Percentiles rank a stretch among this genome's conserved stretches.
Evolutionary conservation across 768 basidiomycete genomes (phyloP).

Genomic region (Boletus pseudo-olivaceus): DNA sequence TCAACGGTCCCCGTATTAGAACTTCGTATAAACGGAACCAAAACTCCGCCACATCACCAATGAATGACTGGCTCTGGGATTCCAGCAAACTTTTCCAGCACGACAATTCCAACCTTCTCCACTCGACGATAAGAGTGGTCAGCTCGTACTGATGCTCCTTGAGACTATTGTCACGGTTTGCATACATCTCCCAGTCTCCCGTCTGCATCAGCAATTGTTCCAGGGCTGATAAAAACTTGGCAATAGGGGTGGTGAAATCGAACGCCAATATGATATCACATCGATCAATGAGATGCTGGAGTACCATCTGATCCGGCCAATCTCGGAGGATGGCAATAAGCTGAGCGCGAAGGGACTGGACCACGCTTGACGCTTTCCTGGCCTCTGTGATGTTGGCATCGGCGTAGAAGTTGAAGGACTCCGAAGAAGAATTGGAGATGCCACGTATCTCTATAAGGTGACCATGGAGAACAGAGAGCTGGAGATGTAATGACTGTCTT

Average conservation of each 20-base stretch:
- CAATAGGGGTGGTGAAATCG: conserved; percentile 66
- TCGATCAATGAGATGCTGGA: conserved; percentile 76
- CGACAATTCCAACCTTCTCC: conserved; percentile 86
- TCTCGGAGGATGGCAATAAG: conserved; percentile 60
- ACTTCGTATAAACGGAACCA: conserved; percentile 92
- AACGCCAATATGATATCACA: conserved; percentile 64
- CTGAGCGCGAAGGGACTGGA: conserved; percentile 49
- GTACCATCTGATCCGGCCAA: conserved; percentile 98
- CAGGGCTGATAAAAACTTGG: conserved; percentile 74
- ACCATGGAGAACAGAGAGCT: conserved; percentile 47
- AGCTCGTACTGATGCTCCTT: conserved; percentile 61
- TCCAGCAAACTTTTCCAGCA: conserved; percentile 83
- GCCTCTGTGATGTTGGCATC: conserved; percentile 75
- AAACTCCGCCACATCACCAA: conserved; percentile 58
- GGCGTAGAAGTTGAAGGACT: conserved; percentile 70
- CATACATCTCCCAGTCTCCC: conserved; percentile 95
- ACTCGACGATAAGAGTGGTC: conserved; percentile 73
- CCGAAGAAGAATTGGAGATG: conserved; percentile 11
- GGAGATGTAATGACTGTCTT: conserved; percentile 45
- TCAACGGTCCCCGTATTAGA: conserved; percentile 58
- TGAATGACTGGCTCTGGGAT: conserved; percentile 53
- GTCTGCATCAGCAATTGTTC: conserved; percentile 84
- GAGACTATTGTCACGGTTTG: conserved; percentile 87
- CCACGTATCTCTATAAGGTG: conserved; percentile 34
- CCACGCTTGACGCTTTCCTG: conserved; percentile 51